Base-by-base conservation (phyloP, 1,139 yeast species). In the Sugiyamaella grinbergsii region DNA sequence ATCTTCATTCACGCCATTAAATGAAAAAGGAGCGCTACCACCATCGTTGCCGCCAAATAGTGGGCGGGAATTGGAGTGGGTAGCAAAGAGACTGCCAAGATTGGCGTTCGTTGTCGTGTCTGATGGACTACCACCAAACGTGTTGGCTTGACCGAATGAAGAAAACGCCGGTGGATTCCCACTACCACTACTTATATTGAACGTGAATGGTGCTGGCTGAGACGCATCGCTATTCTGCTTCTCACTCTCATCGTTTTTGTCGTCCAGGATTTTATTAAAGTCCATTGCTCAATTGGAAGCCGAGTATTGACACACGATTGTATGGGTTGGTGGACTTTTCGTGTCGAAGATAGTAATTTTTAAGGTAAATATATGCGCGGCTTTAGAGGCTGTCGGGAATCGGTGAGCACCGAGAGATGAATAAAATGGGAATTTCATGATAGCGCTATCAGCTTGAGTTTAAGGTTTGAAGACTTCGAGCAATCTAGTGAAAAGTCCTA, bases 271-370 rank as follows among this genome's bases (percentile, higher is more conserved):
- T 6, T 33, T 26, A 16, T 19, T 19, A 15, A 20, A 18, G 31
- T 41, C 36, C 45, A 41, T 41, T 29, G 28, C 32, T 23, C 42
- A 8, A 23, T 38, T 23, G 18, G 10, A 23, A 38, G 18, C 18
- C 22, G 18, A 32, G 7, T 5, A n/a, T n/a, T n/a, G n/a, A n/a
- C n/a, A n/a, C n/a, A n/a, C n/a, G n/a, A n/a, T n/a, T n/a, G n/a
- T n/a, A n/a, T n/a, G n/a, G n/a, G n/a, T n/a, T n/a, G n/a, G n/a
- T n/a, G n/a, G n/a, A n/a, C n/a, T n/a, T n/a, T n/a, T n/a, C n/a
- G n/a, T n/a, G n/a, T n/a, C n/a, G n/a, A n/a, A n/a, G n/a, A n/a
- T n/a, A n/a, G n/a, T n/a, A n/a, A n/a, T n/a, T n/a, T n/a, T n/a
- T n/a, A n/a, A n/a, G n/a, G n/a, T n/a, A n/a, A n/a, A n/a, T n/a